Evolutionary conservation across 768 basidiomycete genomes (phyloP).

Genomic region (Russula dissimulans): DNA sequence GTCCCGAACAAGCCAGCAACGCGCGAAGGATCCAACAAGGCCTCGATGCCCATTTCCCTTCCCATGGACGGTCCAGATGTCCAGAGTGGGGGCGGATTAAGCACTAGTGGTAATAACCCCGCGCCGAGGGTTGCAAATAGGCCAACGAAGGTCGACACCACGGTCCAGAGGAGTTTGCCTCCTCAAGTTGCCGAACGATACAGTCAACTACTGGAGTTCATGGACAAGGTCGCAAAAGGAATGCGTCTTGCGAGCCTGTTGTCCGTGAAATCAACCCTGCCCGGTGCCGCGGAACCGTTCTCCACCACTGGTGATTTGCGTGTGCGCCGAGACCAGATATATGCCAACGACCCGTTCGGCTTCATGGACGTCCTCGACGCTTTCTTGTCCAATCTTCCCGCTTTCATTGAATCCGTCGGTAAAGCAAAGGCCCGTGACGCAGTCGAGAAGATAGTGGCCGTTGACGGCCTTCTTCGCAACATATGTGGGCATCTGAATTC

Average conservation of each 20-base stretch:
- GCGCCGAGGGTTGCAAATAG: background rate
- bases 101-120: background rate
- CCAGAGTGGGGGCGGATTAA: background rate
- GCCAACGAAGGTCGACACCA: background rate
- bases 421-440: background rate
- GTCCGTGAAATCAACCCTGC: background rate
- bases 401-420: background rate
- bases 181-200: background rate
- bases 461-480: background rate
- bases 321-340: conserved; percentile 1
- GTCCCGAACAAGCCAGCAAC: background rate
- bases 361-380: background rate
- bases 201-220: background rate
- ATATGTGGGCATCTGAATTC: background rate
- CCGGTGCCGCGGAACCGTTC: background rate
- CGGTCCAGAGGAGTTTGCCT: background rate
- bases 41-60: background rate
- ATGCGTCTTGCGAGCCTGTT: background rate
- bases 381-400: background rate
- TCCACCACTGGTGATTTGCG: background rate
- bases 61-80: background rate
- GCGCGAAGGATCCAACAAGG: background rate
- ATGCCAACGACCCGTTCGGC: background rate
- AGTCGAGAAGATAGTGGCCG: background rate
- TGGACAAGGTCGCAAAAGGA: background rate